Percentiles rank a stretch among this genome's conserved stretches.
phyloP scores from a whole-genome alignment of 768 basidiomycete genomes.

The Mycena galericulata region DNA sequence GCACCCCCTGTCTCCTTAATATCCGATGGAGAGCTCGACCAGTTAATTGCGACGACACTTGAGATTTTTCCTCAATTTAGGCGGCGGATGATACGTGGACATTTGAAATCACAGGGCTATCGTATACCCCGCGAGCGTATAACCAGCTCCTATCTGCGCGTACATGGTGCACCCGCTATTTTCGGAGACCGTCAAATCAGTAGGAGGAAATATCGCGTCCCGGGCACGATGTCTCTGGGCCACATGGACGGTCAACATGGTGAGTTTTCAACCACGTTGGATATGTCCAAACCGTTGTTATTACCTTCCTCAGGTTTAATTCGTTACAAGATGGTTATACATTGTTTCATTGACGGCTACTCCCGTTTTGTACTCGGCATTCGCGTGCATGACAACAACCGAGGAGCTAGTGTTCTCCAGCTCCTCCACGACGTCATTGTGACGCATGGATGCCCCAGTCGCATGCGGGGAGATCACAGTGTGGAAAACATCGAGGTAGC shows the following conservation, averaged over 20 bases:
- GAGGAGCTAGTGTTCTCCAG: not conserved
- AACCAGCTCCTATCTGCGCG: constrained; percentile 14
- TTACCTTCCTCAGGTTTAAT: constrained; percentile 35
- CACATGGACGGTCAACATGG: constrained; percentile 49
- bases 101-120: constrained; percentile 20
- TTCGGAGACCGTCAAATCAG: constrained; percentile 34
- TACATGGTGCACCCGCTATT: constrained; percentile 15
- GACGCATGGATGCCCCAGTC: constrained; percentile 47
- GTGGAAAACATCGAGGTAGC: constrained; percentile 20
- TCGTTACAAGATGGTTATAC: constrained; percentile 42
- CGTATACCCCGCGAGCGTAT: constrained; percentile 28
- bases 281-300: too few species aligned
- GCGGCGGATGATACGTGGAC: constrained; percentile 29
- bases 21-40: constrained; percentile 30
- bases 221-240: constrained; percentile 42
- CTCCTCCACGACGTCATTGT: constrained; percentile 19
- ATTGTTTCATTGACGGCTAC: constrained; percentile 47
- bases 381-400: constrained; percentile 15
- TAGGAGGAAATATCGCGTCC: constrained; percentile 38
- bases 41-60: constrained; percentile 8
- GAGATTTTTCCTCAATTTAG: constrained; percentile 31
- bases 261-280: not conserved
- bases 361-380: constrained; percentile 26
- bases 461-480: constrained; percentile 34
- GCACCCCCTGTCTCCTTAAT: constrained; percentile 20